Conservation (phyloP, 2,329 filamentous ascomycete species). For the Arachnomyces sp. region DNA sequence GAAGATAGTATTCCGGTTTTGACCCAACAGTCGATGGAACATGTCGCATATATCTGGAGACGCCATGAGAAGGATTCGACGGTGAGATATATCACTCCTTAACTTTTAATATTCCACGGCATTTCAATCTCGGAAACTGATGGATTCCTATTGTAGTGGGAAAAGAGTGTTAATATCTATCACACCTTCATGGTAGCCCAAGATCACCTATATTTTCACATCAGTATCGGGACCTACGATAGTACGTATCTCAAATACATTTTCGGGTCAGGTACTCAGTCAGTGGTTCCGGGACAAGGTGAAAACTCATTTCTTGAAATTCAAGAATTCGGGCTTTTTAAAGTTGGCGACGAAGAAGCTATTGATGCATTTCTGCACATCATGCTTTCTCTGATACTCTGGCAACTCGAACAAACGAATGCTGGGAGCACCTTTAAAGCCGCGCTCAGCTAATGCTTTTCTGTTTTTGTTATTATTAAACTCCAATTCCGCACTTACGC, state of each 20-base stretch:
- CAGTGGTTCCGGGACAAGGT: slow-evolving; percentile 2
- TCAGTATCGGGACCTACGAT: slow-evolving; percentile 11
- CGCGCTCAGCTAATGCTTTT: too few species aligned
- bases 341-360: background rate
- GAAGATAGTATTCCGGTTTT: slow-evolving; percentile 4
- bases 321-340: slow-evolving; percentile 10
- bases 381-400: slow-evolving; percentile 8
- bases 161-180: background rate
- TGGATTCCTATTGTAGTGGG: slow-evolving; percentile 6
- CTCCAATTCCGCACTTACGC: too few species aligned
- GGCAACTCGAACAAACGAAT: too few species aligned
- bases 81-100: slow-evolving; percentile 5
- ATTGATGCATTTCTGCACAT: slow-evolving; percentile 1
- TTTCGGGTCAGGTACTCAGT: slow-evolving; percentile 6
- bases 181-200: slow-evolving; percentile 11
- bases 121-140: slow-evolving; percentile 3
- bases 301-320: slow-evolving; percentile 6
- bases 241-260: slow-evolving; percentile 11
- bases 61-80: slow-evolving; percentile 6
- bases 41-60: slow-evolving; percentile 11
- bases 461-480: too few species aligned
- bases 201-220: slow-evolving; percentile 8
- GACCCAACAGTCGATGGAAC: slow-evolving; percentile 11
- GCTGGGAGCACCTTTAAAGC: too few species aligned
- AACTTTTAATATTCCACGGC: background rate